These are phyloP conservation scores for Ustilaginoidea virens DNA, from an alignment of 2,329 filamentous ascomycete species.

Conservation along the genomic window DNA sequence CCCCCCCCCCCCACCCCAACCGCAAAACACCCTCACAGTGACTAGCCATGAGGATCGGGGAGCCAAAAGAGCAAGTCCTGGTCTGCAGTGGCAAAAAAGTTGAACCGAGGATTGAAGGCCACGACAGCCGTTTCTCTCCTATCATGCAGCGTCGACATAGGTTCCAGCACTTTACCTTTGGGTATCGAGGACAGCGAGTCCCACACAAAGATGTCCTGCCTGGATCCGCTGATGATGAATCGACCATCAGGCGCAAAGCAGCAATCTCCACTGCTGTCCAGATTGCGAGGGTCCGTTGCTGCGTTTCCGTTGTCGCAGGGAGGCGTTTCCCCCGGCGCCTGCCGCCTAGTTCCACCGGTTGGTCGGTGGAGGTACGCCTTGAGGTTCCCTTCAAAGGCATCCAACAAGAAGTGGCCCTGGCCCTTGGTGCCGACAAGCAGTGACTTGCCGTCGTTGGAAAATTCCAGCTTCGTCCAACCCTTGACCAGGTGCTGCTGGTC, in stretches of 20 bases:
- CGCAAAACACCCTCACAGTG: neutral
- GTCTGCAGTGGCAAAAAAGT: conserved; percentile 82
- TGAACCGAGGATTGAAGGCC: conserved; percentile 81
- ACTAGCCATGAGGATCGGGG: conserved; percentile 41
- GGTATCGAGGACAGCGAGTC: conserved; percentile 48
- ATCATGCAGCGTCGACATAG: conserved; percentile 48
- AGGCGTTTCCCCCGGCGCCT: conserved; percentile 35
- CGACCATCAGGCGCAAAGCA: conserved; percentile 83
- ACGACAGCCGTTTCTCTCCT: conserved; percentile 58
- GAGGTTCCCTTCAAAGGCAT: conserved; percentile 73
- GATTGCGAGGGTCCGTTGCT: conserved; percentile 19
- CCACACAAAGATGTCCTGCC: conserved; percentile 71
- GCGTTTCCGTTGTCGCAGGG: conserved; percentile 9
- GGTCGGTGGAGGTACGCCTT: conserved; percentile 55
- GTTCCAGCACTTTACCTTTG: conserved; percentile 44
- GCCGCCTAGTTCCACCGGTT: conserved; percentile 34
- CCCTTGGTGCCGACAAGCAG: conserved; percentile 74
- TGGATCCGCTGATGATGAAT: conserved; percentile 69
- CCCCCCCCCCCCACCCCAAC: too few relatives aligned
- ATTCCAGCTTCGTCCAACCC: conserved; percentile 84
- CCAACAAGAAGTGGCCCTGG: conserved; percentile 77
- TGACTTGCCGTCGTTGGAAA: conserved; percentile 88
- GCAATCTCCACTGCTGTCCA: conserved; percentile 58
- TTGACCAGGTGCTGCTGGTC: conserved; percentile 43
- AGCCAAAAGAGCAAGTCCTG: conserved; percentile 70